These are phyloP conservation scores for Abrus precatorius DNA, from an alignment of 306 rosid genomes.

Conservation along the genomic window DNA sequence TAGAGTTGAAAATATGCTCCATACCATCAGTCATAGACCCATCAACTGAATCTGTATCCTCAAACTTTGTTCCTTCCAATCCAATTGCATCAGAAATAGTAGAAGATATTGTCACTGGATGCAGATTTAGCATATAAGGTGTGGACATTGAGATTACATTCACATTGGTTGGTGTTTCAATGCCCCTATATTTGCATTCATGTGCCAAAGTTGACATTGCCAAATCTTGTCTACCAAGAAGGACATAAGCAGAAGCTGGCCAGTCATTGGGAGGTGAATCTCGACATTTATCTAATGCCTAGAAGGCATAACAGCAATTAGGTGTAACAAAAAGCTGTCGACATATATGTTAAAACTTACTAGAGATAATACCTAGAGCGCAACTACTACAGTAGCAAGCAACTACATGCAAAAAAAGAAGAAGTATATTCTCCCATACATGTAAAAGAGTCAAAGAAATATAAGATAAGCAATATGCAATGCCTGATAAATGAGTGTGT, in stretches of 20 bases:
- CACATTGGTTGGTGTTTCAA: conserved; percentile 86
- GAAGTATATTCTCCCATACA: neutral
- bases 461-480: conserved; percentile 24
- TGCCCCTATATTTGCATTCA: conserved; percentile 77
- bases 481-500: conserved; percentile 35
- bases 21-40: conserved; percentile 93
- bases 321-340: conserved; percentile 13
- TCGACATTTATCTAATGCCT: conserved; percentile 97
- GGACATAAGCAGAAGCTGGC: conserved; percentile 97
- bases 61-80: conserved; percentile 81
- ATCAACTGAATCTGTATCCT: conserved; percentile 93
- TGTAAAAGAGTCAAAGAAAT: conserved; percentile 22
- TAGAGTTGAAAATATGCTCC: conserved; percentile 98
- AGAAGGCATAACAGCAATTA: conserved; percentile 51
- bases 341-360: conserved; percentile 32
- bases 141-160: conserved; percentile 94
- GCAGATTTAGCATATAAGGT: conserved; percentile 95
- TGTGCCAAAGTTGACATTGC: conserved; percentile 86
- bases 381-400: neutral
- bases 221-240: conserved; percentile 97
- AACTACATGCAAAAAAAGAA: conserved; percentile 13
- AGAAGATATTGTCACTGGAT: conserved; percentile 93
- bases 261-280: conserved; percentile 95
- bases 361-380: conserved; percentile 14
- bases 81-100: conserved; percentile 90